phyloP scores from a whole-genome alignment of 768 basidiomycete species.

The Melanogaster broomeanus region DNA sequence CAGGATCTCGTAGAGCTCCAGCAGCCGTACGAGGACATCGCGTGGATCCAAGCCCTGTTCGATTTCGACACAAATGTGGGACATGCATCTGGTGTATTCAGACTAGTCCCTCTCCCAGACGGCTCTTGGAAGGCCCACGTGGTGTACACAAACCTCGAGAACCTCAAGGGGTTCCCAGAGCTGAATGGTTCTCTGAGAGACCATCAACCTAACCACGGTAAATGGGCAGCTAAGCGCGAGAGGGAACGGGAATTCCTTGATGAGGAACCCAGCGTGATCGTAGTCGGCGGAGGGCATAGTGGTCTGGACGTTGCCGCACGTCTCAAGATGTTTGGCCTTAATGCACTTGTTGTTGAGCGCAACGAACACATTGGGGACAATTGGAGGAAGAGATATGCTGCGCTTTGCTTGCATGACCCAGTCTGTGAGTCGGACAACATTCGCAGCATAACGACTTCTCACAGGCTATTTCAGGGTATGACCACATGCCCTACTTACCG shows the following conservation, averaged over 20 bases:
- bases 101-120: conserved; percentile 44
- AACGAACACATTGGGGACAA: conserved; percentile 30
- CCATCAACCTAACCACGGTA: conserved; percentile 35
- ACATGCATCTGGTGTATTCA: conserved; percentile 44
- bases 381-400: conserved; percentile 31
- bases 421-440: conserved; percentile 25
- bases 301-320: conserved; percentile 62
- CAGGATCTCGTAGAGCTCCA: conserved; percentile 20
- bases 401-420: conserved; percentile 33
- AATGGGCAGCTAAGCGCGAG: conserved; percentile 30
- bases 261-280: conserved; percentile 50
- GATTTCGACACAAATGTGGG: conserved; percentile 46
- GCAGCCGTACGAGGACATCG: conserved; percentile 36
- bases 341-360: conserved; percentile 24
- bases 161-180: conserved; percentile 49
- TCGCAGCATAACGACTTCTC: neutral
- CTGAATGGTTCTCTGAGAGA: conserved; percentile 46
- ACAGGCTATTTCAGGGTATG: conserved; percentile 35
- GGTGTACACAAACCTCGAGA: conserved; percentile 53
- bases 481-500: conserved; percentile 58
- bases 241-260: conserved; percentile 34
- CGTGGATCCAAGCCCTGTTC: conserved; percentile 47
- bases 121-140: conserved; percentile 49
- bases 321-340: conserved; percentile 35
- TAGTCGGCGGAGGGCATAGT: conserved; percentile 53